Evolutionary conservation across 176 grass and related monocot species (phyloP), one percentile per base, ranked within the genome.

Genomic region (Tuctoria greenei): DNA sequence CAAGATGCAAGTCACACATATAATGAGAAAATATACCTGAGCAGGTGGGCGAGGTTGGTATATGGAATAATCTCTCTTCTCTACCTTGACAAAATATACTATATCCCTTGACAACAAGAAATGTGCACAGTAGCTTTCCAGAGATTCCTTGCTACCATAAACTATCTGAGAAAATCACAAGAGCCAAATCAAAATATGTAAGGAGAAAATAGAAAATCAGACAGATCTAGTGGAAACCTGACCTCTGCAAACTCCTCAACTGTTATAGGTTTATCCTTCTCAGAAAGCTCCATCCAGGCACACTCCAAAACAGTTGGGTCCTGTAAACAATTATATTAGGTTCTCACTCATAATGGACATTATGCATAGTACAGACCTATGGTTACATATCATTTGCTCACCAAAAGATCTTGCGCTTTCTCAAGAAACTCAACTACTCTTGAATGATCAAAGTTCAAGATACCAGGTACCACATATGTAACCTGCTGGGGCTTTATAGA

Each of bases 41-140:
- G 82, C 37, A 79, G 79, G 78, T 62, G 91, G 77, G 35, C 91
- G 82, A 73, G 95, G 89, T 56, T 95, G 91, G 84, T 99, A 99
- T 67, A 88, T 73, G 81, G 78, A 82, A 77, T 77, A 90, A 90
- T 79, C 82, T 82, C 80, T 84, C 66, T 52, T 95, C 37, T 90
- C 89, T 41, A 85, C 79, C 49, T 75, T 67, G 64, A 80, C 80
- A 90, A 99, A 99, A 88, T 99, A 99, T 23, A 94, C 80, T 72
- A 88, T 79, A 82, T 92, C 89, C 83, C 89, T 94, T 88, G 95
- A 99, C 72, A 99, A 84, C 66, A 99, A 82, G 36, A 92, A 71
- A 87, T 99, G 81, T 42, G 91, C 83, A 86, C 95, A 95, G 40
- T 99, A 99, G 77, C 91, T 89, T 81, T 99, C 95, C 61, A 99